Evolutionary conservation across 2,329 filamentous ascomycete species (phyloP).

Genomic region (Diaporthe nobilis): DNA sequence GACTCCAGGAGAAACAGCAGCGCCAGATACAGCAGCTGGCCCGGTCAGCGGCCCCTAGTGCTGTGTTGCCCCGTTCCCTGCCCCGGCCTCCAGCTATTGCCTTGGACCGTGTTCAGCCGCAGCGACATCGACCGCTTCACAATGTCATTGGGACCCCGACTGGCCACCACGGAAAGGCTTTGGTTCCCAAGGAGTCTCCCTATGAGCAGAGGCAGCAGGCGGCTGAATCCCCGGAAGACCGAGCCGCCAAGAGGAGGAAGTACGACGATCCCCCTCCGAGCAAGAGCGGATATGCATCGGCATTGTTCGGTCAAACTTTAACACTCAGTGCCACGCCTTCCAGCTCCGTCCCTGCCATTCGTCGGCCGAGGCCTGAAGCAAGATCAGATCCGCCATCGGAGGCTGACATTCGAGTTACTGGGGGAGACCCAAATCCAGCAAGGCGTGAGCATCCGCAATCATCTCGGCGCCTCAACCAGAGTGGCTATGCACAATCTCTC

Average conservation of each 20-base stretch:
- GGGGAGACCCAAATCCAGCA: neutral
- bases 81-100: conserved; percentile 45
- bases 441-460: conserved; percentile 21
- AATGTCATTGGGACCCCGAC: conserved; percentile 76
- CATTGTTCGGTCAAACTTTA: conserved; percentile 63
- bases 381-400: conserved; percentile 31
- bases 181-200: conserved; percentile 71
- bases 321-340: conserved; percentile 57
- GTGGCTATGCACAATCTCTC: conserved; percentile 65
- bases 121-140: conserved; percentile 63
- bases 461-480: conserved; percentile 42
- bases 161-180: conserved; percentile 73
- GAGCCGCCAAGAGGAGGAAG: conserved; percentile 58
- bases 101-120: conserved; percentile 54
- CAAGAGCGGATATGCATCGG: conserved; percentile 65
- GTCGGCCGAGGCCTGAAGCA: conserved; percentile 39
- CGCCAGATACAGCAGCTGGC: conserved; percentile 61
- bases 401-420: neutral
- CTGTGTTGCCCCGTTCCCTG: conserved; percentile 47
- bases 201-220: conserved; percentile 69
- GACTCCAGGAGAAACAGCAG: conserved; percentile 68
- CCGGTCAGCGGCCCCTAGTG: conserved; percentile 48
- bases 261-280: conserved; percentile 55
- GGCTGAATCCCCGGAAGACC: conserved; percentile 46
- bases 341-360: conserved; percentile 51